Evolutionary conservation across 179 eudicot genomes (phyloP), one percentile per base, ranked within the genome.

Genomic region (Amaranthus tricolor): DNA sequence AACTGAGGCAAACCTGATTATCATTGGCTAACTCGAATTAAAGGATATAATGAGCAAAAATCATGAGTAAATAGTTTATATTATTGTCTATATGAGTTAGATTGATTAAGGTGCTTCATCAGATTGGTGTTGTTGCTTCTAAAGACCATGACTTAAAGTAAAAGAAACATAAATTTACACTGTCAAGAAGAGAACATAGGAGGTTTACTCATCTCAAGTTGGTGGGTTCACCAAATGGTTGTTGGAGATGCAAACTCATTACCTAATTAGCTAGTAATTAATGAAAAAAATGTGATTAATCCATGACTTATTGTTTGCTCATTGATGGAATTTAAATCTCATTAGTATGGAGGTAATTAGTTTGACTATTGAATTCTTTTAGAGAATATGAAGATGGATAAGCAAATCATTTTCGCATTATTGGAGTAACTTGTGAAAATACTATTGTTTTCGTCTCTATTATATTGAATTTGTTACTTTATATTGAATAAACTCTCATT

Each of bases 121-220:
- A 51, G 62, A 15, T 73, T 73, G 72, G 70, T 77, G 82, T 70
- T 56, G 78, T 90, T 86, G 92, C 86, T 89, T 88, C 52, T 74
- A 55, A 10, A 76, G 68, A 87, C 78, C 78, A 82, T 89, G 66
- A 47, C 91, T 89, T 93, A 62, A 83, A 86, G 82, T 82, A 31
- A 76, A 88, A 93, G 92, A 76, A 86, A 86, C 51, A 74, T 9
- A 40, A 49, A 67, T 56, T 44, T 45, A 73, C 17, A 52, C 45
- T 0, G 9, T 5, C 49, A 2, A 7, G 5, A 6, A 5, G 11
- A 58, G 71, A 68, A 62, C 51, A 44, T 11, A 6, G 31, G 64
- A 70, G 12, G 71, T 47, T 71, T 31, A 31, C 65, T 78, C 19
- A 68, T 50, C n/a, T 68, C 24, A 9, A 61, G 78, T 73, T 63